Evolutionary conservation across 306 rosid species (phyloP).

Genomic region (Adenanthera pavonina): DNA sequence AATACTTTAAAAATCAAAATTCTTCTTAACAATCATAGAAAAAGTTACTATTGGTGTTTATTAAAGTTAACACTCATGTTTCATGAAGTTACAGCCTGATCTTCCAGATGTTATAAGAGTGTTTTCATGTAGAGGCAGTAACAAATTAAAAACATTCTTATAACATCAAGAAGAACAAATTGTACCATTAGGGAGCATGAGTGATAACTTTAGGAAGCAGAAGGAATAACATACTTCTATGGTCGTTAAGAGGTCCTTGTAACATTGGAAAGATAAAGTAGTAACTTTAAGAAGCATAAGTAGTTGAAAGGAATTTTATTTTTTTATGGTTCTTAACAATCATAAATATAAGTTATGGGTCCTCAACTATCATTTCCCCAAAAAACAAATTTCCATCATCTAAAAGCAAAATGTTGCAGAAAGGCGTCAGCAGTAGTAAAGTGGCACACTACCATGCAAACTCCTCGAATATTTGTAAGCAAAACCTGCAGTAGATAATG

Average conservation of each 20-base stretch:
- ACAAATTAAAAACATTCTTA: not conserved
- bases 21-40: not conserved
- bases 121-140: not conserved
- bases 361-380: not conserved
- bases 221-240: not conserved
- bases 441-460: slow-evolving; percentile 57
- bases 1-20: not conserved
- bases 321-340: not conserved
- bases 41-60: not conserved
- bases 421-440: slow-evolving; percentile 6
- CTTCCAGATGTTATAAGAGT: not conserved
- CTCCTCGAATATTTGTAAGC: slow-evolving; percentile 66
- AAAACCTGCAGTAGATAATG: slow-evolving; percentile 69
- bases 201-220: not conserved
- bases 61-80: not conserved
- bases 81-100: not conserved
- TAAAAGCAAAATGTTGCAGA: slow-evolving; percentile 1
- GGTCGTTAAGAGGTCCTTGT: not conserved
- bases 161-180: not conserved
- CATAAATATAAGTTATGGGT: not conserved
- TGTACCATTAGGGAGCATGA: not conserved
- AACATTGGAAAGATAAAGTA: not conserved
- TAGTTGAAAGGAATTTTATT: not conserved
- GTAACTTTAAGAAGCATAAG: not conserved
- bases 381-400: slow-evolving; percentile 3